phyloP scores from a whole-genome alignment of 2,329 filamentous ascomycete species.

The Colletotrichum tropicicola region DNA sequence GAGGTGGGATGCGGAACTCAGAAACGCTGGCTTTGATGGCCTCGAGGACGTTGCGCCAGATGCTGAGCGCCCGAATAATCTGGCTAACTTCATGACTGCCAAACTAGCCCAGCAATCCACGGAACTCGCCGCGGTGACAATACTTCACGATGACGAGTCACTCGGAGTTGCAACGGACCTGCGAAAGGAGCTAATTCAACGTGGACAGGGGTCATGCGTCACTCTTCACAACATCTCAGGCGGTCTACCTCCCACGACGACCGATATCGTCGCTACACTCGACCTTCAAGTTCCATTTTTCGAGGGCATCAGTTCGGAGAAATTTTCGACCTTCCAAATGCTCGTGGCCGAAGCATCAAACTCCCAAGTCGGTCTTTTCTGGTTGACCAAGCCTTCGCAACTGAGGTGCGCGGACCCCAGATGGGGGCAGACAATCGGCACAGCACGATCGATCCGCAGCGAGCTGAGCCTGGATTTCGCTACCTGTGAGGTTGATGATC shows the following conservation, averaged over 20 bases:
- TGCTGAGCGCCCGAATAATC: slow-evolving; percentile 28
- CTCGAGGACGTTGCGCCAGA: slow-evolving; percentile 35
- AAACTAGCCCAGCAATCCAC: not conserved
- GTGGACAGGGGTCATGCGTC: no score
- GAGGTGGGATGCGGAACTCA: slow-evolving; percentile 39
- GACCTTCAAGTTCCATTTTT: slow-evolving; percentile 33
- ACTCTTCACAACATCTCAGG: not conserved
- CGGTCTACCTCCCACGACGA: not conserved
- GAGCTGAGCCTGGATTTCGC: slow-evolving; percentile 28
- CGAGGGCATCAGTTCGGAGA: slow-evolving; percentile 10
- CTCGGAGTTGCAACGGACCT: not conserved
- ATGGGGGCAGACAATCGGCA: slow-evolving; percentile 33
- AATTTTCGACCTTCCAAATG: slow-evolving; percentile 26
- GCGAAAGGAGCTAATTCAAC: not conserved
- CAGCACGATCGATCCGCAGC: slow-evolving; percentile 32
- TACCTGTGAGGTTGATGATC: not conserved
- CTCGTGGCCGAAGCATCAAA: slow-evolving; percentile 5
- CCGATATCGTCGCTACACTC: slow-evolving; percentile 27
- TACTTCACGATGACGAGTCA: not conserved
- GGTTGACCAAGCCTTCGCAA: slow-evolving; percentile 35
- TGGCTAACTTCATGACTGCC: slow-evolving; percentile 3
- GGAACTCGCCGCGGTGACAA: not conserved
- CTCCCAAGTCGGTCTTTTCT: slow-evolving; percentile 31
- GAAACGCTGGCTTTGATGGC: slow-evolving; percentile 36
- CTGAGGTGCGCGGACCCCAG: slow-evolving; percentile 33